Base-by-base conservation (phyloP, 2,329 filamentous ascomycete species). In the Monilinia aucupariae region DNA sequence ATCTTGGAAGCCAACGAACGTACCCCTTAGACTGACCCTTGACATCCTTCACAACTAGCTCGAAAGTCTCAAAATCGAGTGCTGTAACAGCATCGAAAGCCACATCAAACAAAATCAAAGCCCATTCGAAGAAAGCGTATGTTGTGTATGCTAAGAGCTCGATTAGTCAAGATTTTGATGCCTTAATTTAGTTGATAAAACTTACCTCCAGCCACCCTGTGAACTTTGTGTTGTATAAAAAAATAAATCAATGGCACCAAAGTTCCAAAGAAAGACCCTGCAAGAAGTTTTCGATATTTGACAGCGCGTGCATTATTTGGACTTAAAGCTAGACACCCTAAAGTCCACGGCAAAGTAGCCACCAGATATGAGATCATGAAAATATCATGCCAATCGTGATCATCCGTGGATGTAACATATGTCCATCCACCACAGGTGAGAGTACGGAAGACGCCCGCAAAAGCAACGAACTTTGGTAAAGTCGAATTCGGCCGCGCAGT, bases 301-400 rank as follows among this genome's bases (percentile, higher is more conserved):
- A 97, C 82, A 8, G 94, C 91, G 66, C 80, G 84, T 15, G 87
- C 82, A 74, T 97, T 96, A 63, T 87, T 85, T 13, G 93, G 92
- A 76, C 92, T 97, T 59, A 97, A 79, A 6, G 89, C 86, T 66
- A 97, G 83, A 75, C 93, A 97, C 55, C 94, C 94, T 54, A 91
- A 76, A 2, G 93, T 99, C 94, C 94, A 99, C 2, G 94, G 94
- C 61, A 99, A 81, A 3, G 94, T 97, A 41, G 91, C 89, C 52
- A 99, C 88, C 62, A 99, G 81, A 76, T 99, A 99, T 17, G 92
- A 96, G 70, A 99, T 97, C 94, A 99, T 99, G 75, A 99, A 93
- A 67, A 97, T 93, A 73, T 99, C 94, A 75, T 99, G 94, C 92
- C 92, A 97, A 76, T 96, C 87, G 76, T 99, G 94, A 75, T 97